Conservation (phyloP, 129 eudicot species). For the Lonicera japonica region DNA sequence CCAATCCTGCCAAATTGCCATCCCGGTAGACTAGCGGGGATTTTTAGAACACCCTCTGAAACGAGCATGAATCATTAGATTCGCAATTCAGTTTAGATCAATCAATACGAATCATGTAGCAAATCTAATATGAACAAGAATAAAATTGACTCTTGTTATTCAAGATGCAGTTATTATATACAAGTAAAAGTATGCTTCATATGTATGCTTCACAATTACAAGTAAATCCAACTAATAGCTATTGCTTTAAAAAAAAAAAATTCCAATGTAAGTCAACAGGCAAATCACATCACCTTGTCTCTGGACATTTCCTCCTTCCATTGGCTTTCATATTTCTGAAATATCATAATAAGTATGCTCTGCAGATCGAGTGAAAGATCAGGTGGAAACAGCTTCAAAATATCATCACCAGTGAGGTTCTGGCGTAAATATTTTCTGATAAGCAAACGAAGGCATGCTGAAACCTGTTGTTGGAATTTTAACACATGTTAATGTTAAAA, state of each 20-base stretch:
- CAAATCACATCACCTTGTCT: constrained; percentile 7
- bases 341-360: constrained; percentile 7
- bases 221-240: background rate
- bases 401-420: constrained; percentile 13
- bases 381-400: constrained; percentile 23
- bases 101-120: too few species aligned
- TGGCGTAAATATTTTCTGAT: constrained; percentile 17
- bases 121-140: too few species aligned
- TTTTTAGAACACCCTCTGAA: too few species aligned
- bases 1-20: too few species aligned
- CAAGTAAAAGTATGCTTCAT: too few species aligned
- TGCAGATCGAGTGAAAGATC: constrained; percentile 23
- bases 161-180: too few species aligned
- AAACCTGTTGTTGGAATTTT: constrained; percentile 13
- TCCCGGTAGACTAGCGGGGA: too few species aligned
- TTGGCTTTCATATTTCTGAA: constrained; percentile 14
- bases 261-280: background rate
- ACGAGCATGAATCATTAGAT: too few species aligned
- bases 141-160: too few species aligned
- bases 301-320: constrained; percentile 22
- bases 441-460: constrained; percentile 30
- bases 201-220: background rate
- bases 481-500: background rate
- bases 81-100: too few species aligned
- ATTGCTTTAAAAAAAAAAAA: background rate